phyloP scores from a whole-genome alignment of 768 basidiomycete species.

The Russula virescens region DNA sequence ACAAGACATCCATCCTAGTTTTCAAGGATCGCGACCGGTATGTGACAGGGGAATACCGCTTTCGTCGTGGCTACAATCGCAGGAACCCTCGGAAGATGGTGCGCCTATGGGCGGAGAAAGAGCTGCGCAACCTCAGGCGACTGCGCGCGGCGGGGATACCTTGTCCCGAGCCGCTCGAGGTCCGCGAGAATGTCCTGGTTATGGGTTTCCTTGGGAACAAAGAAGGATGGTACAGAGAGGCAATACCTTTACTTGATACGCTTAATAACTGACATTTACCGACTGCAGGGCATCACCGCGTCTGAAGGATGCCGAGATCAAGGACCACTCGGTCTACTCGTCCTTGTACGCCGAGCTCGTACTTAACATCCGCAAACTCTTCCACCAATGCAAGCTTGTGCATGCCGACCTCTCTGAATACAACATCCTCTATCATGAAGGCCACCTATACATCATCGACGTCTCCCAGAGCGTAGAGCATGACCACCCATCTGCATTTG shows the following conservation, averaged over 20 bases:
- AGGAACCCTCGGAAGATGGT: slow-evolving; percentile 99
- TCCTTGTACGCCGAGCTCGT: slow-evolving; percentile 75
- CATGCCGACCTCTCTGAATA: slow-evolving; percentile 99
- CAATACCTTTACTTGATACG: not conserved
- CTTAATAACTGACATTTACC: slow-evolving; percentile 2
- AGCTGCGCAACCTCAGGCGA: slow-evolving; percentile 92
- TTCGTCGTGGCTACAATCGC: slow-evolving; percentile 78
- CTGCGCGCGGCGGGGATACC: slow-evolving; percentile 76
- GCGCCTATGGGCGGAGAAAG: slow-evolving; percentile 97
- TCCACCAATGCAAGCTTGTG: slow-evolving; percentile 85
- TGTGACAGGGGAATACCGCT: slow-evolving; percentile 93
- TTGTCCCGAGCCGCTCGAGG: slow-evolving; percentile 87
- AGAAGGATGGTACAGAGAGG: slow-evolving; percentile 65
- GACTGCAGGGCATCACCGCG: slow-evolving; percentile 78
- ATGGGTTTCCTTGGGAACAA: slow-evolving; percentile 87
- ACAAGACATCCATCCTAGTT: slow-evolving; percentile 95
- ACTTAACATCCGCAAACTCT: slow-evolving; percentile 76
- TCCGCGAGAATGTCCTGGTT: slow-evolving; percentile 93
- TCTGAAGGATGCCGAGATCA: slow-evolving; percentile 79
- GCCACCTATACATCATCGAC: slow-evolving; percentile 89
- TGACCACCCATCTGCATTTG: slow-evolving; percentile 93
- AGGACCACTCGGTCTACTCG: slow-evolving; percentile 41
- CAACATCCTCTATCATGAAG: slow-evolving; percentile 85
- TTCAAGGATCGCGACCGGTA: slow-evolving; percentile 99
- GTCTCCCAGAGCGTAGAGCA: slow-evolving; percentile 99